Conservation (phyloP, 306 rosid species). For the Hippophae tibetana region DNA sequence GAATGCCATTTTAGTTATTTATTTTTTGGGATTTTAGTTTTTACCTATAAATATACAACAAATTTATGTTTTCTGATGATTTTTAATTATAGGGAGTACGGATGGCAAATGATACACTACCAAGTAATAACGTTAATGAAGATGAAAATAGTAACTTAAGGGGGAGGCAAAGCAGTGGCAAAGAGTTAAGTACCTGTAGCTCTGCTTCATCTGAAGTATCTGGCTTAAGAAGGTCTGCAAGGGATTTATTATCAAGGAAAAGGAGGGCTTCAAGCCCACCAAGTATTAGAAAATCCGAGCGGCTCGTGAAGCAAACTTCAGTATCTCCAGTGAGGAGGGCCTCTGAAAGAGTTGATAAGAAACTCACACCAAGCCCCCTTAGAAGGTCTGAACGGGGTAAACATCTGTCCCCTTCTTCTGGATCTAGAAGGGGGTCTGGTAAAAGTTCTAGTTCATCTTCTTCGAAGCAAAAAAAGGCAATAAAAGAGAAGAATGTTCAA, state of each 20-base stretch:
- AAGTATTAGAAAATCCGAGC: constrained; percentile 33
- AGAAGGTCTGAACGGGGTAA: constrained; percentile 50
- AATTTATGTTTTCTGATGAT: too few relatives aligned
- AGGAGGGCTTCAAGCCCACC: constrained; percentile 25
- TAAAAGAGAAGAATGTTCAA: constrained; percentile 41
- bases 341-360: constrained; percentile 32
- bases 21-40: too few relatives aligned
- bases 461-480: constrained; percentile 26
- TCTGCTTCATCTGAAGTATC: constrained; percentile 24
- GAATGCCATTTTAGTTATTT: too few relatives aligned
- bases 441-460: constrained; percentile 34
- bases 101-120: constrained; percentile 47
- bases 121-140: constrained; percentile 36
- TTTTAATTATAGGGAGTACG: neutral
- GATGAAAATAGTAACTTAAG: constrained; percentile 29
- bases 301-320: constrained; percentile 26
- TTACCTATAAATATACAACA: too few relatives aligned
- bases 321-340: constrained; percentile 25
- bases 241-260: constrained; percentile 31
- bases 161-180: constrained; percentile 21
- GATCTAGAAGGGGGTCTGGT: constrained; percentile 25
- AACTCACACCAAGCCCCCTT: constrained; percentile 36
- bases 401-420: constrained; percentile 28
- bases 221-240: constrained; percentile 47
- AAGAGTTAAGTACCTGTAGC: constrained; percentile 26